Base-by-base conservation (phyloP, 2,329 filamentous ascomycete genomes). In the Orbilia brochopaga region DNA sequence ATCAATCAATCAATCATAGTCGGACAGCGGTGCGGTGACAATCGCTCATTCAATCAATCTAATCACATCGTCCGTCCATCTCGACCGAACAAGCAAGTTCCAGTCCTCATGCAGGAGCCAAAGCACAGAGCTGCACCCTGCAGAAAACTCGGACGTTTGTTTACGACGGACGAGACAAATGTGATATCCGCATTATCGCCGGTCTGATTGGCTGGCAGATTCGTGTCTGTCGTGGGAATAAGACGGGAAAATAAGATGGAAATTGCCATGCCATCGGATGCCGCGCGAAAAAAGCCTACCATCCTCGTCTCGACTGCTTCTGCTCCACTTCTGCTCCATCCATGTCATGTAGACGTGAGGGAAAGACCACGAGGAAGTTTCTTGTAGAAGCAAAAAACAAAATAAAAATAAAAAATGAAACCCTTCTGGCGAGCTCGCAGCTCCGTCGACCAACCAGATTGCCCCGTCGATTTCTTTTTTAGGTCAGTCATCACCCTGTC, bases 401-500 rank as follows among this genome's bases (percentile, higher is more conserved):
- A 27, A 21, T 10, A 10, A 30, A 32, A 69, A 30, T 56, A 52
- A 32, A 54, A 35, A 50, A 56, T 60, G 32, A 27, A 44, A 65
- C 57, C n/a, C n/a, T 35, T 55, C 55, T 72, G 67, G 59, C 60
- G 67, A 72, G 67, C 67, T 72, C 67, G 59, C 66, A 63, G 52
- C 56, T 46, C 53, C 57, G 51, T 64, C 13, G 53, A 27, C 66
- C 66, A 70, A 70, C 54, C 58, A 70, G 32, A 57, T 42, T 42
- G 59, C 48, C 44, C 21, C 40, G 58, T 61, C 53, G 53, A 54
- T 69, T 69, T 69, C 64, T 69, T 69, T 69, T 69, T 69, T 69
- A 27, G 58, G 65, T 57, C 57, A 23, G 66, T 64, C 66, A 61
- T 65, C 48, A 56, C 67, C 67, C 52, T 72, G 54, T 72, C 60